Percentiles rank a stretch among this genome's conserved stretches.
phyloP scores from a whole-genome alignment of 2,329 filamentous ascomycete genomes.

The Cylindrodendrum hubeiense region DNA sequence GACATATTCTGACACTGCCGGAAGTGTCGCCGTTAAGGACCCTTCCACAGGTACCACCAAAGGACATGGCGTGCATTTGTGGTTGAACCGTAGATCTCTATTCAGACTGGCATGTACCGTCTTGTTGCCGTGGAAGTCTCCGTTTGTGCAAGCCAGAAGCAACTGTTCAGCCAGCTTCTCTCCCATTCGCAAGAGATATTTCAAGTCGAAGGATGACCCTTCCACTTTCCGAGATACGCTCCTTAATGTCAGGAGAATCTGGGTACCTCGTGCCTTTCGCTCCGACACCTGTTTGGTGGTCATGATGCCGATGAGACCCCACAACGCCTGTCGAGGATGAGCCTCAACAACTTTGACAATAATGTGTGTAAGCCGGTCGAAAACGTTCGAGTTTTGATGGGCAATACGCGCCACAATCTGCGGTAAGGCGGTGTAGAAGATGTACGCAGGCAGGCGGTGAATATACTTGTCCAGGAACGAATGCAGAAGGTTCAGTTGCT shows the following conservation, averaged over 20 bases:
- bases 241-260: conserved; percentile 65
- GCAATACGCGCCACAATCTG: conserved; percentile 97
- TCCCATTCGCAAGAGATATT: conserved; percentile 78
- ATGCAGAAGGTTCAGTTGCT: conserved; percentile 78
- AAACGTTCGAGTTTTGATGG: conserved; percentile 84
- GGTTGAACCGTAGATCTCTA: conserved; percentile 84
- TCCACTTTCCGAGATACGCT: conserved; percentile 65
- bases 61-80: conserved; percentile 83
- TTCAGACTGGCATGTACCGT: conserved; percentile 79
- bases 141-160: conserved; percentile 82
- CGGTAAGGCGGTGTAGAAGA: conserved; percentile 86
- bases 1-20: conserved; percentile 77
- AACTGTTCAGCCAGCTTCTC: conserved; percentile 88
- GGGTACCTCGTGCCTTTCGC: conserved; percentile 66
- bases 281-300: conserved; percentile 81
- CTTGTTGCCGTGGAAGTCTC: conserved; percentile 76
- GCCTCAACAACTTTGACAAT: conserved; percentile 86
- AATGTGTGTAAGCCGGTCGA: conserved; percentile 80
- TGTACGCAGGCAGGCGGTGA: conserved; percentile 76
- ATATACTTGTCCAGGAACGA: conserved; percentile 85
- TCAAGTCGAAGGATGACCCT: conserved; percentile 70
- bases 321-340: conserved; percentile 93
- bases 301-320: conserved; percentile 89
- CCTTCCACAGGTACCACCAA: conserved; percentile 91
- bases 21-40: conserved; percentile 85